phyloP scores from a whole-genome alignment of 2,329 filamentous ascomycete genomes.

The Trematosphaeria pertusa region DNA sequence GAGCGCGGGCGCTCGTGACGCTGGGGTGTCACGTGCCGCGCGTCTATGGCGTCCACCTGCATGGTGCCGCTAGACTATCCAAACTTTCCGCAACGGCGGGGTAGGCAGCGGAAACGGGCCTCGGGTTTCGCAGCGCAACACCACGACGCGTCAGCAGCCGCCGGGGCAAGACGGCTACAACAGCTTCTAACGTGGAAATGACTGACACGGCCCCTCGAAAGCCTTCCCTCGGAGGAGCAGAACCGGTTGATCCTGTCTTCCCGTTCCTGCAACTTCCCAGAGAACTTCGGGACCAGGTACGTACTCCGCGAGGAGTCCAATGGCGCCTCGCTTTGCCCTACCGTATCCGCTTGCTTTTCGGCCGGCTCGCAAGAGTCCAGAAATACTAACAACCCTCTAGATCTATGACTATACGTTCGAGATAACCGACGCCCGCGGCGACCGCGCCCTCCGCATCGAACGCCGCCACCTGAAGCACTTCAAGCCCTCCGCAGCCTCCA shows the following conservation, averaged over 20 bases:
- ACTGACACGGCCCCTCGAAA: not conserved
- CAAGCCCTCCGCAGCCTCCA: slow-evolving; percentile 35
- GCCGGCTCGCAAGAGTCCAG: too few species aligned
- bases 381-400: slow-evolving; percentile 18
- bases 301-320: slow-evolving; percentile 1
- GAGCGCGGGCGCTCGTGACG: not conserved
- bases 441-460: slow-evolving; percentile 41
- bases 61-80: too few species aligned
- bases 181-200: too few species aligned
- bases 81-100: too few species aligned
- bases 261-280: slow-evolving; percentile 43
- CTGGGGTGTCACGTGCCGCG: slow-evolving; percentile 6
- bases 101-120: too few species aligned
- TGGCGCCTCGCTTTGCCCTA: not conserved
- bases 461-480: slow-evolving; percentile 43
- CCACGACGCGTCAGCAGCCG: too few species aligned
- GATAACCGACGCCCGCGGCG: slow-evolving; percentile 33
- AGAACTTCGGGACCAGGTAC: slow-evolving; percentile 47
- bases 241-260: slow-evolving; percentile 32
- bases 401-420: slow-evolving; percentile 41
- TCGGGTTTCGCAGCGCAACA: too few species aligned
- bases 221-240: slow-evolving; percentile 1
- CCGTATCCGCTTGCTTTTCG: not conserved
- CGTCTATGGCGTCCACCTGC: too few species aligned
- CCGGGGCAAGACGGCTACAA: too few species aligned